Evolutionary conservation across 176 grass and related monocot species (phyloP).

Genomic region (Rhynchospora breviuscula): DNA sequence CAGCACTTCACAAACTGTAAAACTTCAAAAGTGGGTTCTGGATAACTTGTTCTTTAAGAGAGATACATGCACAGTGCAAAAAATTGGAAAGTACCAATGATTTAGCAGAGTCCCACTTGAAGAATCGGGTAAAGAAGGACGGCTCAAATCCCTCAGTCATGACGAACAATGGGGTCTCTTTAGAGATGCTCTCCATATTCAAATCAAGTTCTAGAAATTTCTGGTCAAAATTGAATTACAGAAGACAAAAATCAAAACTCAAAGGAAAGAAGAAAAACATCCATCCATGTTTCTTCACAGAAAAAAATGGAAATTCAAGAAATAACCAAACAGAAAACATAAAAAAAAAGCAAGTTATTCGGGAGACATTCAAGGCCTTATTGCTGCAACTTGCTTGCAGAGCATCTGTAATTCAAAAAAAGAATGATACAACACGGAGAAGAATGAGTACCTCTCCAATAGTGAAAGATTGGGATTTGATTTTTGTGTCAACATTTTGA

Average conservation of each 20-base stretch:
- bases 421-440: neutral
- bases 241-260: neutral
- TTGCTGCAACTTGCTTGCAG: neutral
- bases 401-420: conserved; percentile 12
- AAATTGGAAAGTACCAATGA: conserved; percentile 50
- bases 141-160: conserved; percentile 78
- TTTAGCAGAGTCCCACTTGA: conserved; percentile 70
- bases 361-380: neutral
- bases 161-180: conserved; percentile 58
- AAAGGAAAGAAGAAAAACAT: conserved; percentile 12
- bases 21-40: neutral
- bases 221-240: conserved; percentile 33
- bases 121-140: conserved; percentile 84
- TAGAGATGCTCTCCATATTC: conserved; percentile 62
- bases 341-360: neutral
- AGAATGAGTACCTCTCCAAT: conserved; percentile 53
- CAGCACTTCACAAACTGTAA: neutral
- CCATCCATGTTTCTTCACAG: neutral
- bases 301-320: neutral
- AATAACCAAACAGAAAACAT: neutral
- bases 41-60: conserved; percentile 5
- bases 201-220: conserved; percentile 84
- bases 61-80: neutral
- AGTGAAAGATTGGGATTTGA: conserved; percentile 63
- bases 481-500: conserved; percentile 70